phyloP scores from a whole-genome alignment of 805 yeast species.

The Kodamaea kakaduensis region DNA sequence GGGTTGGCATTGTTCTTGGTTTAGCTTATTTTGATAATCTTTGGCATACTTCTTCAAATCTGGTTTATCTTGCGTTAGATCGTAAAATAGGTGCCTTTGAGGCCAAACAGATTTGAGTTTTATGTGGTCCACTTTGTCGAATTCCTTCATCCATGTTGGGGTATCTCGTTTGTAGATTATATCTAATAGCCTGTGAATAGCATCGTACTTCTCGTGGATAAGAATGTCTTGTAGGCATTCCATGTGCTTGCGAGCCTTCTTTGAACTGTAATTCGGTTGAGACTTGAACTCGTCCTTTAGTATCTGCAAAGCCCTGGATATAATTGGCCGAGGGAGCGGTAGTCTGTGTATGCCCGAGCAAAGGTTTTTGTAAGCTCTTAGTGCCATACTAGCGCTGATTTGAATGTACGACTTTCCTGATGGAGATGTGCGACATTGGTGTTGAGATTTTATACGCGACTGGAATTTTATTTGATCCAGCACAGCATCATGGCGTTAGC shows the following conservation, averaged over 20 bases:
- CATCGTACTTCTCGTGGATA: conserved; percentile 23
- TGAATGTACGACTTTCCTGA: background rate
- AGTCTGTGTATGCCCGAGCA: conserved; percentile 24
- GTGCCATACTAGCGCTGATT: background rate
- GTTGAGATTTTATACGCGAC: background rate
- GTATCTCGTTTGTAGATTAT: conserved; percentile 19
- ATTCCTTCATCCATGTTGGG: conserved; percentile 20
- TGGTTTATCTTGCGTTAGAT: conserved; percentile 14
- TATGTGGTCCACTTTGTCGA: conserved; percentile 18
- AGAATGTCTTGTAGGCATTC: conserved; percentile 25
- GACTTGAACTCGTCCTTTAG: conserved; percentile 11
- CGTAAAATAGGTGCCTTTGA: conserved; percentile 29
- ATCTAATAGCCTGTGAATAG: conserved; percentile 26
- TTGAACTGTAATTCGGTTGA: conserved; percentile 10
- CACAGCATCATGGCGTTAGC: conserved; percentile 40
- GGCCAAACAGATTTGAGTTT: conserved; percentile 31
- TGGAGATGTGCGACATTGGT: background rate
- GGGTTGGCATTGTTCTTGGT: conserved; percentile 12
- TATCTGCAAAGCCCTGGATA: background rate
- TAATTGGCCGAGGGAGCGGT: conserved; percentile 23
- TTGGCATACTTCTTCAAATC: conserved; percentile 6
- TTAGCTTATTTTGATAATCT: conserved; percentile 16
- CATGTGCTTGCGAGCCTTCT: conserved; percentile 4
- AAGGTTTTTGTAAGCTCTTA: conserved; percentile 19
- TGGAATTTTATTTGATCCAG: background rate